Conservation (phyloP, 495 filamentous ascomycete genomes). For the Friedmanniomyces simplex region DNA sequence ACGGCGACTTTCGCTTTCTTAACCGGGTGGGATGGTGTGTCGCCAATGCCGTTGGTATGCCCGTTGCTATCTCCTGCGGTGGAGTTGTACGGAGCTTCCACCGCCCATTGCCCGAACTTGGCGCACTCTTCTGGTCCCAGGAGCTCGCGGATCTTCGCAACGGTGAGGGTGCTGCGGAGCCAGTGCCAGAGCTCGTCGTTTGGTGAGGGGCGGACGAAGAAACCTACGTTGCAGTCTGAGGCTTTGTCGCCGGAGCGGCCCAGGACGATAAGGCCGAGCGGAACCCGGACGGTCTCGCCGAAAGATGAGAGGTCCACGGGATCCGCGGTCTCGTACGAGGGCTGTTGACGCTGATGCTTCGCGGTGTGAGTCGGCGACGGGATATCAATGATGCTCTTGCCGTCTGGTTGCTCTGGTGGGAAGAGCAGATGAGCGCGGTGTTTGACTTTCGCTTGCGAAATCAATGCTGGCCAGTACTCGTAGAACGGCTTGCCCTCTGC, state of each 20-base stretch:
- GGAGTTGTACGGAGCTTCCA: not conserved
- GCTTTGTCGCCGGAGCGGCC: conserved; percentile 26
- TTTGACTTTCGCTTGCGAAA: conserved; percentile 23
- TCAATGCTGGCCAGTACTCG: conserved; percentile 24
- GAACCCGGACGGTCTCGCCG: conserved; percentile 19
- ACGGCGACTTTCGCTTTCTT: not conserved
- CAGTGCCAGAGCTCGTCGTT: conserved; percentile 30
- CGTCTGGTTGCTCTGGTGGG: conserved; percentile 2
- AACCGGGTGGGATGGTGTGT: conserved; percentile 15
- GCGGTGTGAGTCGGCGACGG: conserved; percentile 15
- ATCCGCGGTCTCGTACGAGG: conserved; percentile 19
- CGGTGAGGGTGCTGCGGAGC: conserved; percentile 26
- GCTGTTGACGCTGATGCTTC: conserved; percentile 19
- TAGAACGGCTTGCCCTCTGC: conserved; percentile 28
- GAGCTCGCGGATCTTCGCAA: conserved; percentile 26
- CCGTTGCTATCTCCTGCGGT: not conserved
- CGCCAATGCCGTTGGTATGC: conserved; percentile 25
- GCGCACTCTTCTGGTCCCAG: conserved; percentile 25
- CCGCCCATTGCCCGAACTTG: conserved; percentile 2
- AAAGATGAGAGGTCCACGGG: conserved; percentile 18
- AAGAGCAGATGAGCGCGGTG: conserved; percentile 19
- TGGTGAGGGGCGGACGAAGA: conserved; percentile 24
- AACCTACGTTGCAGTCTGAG: conserved; percentile 27
- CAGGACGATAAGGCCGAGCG: conserved; percentile 23
- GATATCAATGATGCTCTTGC: conserved; percentile 7